Base-by-base conservation (phyloP, 345 rosid species). In the Dimocarpus longan region DNA sequence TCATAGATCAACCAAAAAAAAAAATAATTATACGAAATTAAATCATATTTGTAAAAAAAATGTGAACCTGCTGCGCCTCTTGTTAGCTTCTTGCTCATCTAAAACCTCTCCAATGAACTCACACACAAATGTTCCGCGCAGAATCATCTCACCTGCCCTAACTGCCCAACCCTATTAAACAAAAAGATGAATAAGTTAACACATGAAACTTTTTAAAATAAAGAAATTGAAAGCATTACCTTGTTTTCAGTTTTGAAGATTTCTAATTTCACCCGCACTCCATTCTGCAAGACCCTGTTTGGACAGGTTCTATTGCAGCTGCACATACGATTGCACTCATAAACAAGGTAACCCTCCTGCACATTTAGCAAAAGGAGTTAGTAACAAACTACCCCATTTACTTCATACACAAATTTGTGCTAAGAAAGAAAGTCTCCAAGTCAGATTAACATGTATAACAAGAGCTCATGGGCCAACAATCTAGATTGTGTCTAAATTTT, bases 311-410 rank as follows among this genome's bases (percentile, higher is more conserved):
- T 86, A 68, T 81, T 82, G 91, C 98, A 97, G 84, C 89, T 78
- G 76, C 99, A 94, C 89, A 85, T 81, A 40, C 67, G 82, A 86
- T 90, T 97, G 89, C 99, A 97, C 91, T 97, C 99, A 73, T 97
- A 94, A 80, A 97, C 96, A 73, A 95, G 94, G 82, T 97, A 94
- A 81, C 99, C 98, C 87, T 93, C 98, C 99, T 97, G 89, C 87
- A 88, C 24, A 52, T 78, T 84, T 81, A 48, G 56, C 59, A 80
- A 74, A 52, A 68, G 43, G 80, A 57, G 32, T 37, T 46, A 15
- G 70, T 32, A 79, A 80, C 32, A 78, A 26, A 16, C 68, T 71
- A 21, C 26, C 32, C 3, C 73, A 42, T 73, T 75, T 18, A 37
- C 73, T 74, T 63, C 48, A 50, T 44, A 48, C 44, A 68, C 18